Evolutionary conservation across 108 stramenopile species (phyloP), one percentile per base, ranked within the genome.

Genomic region (Aureococcus anophagefferens): DNA sequence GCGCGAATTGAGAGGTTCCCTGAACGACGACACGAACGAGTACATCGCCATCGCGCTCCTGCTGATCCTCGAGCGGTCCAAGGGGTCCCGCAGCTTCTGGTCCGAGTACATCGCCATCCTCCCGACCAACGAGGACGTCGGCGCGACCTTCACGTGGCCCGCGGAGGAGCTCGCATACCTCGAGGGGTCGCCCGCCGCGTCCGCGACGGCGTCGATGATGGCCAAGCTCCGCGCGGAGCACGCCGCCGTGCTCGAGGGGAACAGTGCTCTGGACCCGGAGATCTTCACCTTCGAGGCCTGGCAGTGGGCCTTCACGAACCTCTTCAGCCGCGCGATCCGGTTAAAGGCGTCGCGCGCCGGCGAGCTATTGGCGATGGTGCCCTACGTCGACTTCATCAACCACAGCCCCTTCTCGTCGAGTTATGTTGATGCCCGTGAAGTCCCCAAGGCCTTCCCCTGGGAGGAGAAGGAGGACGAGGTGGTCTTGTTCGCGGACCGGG

Each of bases 371-470:
- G 92, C 93, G 13, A 74, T 97, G 82, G 93, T 93, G 17, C 96
- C 96, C 11, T 97, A 97, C 78, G 93, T 92, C 28, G 96, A 97
- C 79, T 76, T 97, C 35, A 94, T 97, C 76, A 97, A 97, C 74
- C 96, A 97, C 76, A 93, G 91, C 68, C 92, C 94, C 0, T 97
- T 90, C 77, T 91, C 90, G 0, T 80, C 84, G 65, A 83, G 89
- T 4, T 93, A 87, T 74, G 86, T 93, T 64, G 89, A 91, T 72
- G 90, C 89, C 3, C 73, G 90, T 67, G 85, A 89, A 68, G 76
- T 67, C 62, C 21, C 14, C 51, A 59, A 16, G 51, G 21, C 51
- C 14, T 25, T 59, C 51, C 51, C 51, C 21, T 59, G 51, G 51
- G 51, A 59, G 51, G 25, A 18, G 21, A 89, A 91, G 70, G 90